Evolutionary conservation across 108 stramenopile genomes (phyloP).

Genomic region (Stephanodiscus minutulus): DNA sequence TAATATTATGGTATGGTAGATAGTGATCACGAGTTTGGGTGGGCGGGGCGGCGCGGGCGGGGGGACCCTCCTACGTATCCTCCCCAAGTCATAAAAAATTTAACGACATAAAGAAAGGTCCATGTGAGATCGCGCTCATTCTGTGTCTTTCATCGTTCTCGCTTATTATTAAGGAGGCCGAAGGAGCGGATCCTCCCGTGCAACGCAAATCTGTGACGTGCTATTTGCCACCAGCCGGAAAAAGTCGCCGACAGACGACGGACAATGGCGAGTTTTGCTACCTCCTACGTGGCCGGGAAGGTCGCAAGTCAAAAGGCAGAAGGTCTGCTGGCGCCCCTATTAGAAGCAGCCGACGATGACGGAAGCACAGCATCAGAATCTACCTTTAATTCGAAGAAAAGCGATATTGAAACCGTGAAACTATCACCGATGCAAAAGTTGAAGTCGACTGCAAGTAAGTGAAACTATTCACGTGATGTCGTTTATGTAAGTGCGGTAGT

Average conservation of each 20-base stretch:
- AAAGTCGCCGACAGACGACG: neutral
- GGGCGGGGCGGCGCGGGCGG: too few relatives aligned
- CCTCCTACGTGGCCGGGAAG: neutral
- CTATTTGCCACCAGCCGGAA: neutral
- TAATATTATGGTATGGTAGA: too few relatives aligned
- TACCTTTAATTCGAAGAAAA: neutral
- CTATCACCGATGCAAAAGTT: slow-evolving; percentile 18
- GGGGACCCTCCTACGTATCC: too few relatives aligned
- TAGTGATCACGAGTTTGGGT: too few relatives aligned
- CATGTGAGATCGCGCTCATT: too few relatives aligned
- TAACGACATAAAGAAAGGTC: neutral
- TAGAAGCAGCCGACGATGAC: neutral
- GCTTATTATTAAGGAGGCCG: neutral
- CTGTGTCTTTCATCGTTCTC: too few relatives aligned
- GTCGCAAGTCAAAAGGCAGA: slow-evolving; percentile 8
- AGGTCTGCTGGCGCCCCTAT: slow-evolving; percentile 8
- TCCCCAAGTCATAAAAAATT: too few relatives aligned
- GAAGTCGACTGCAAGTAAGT: slow-evolving; percentile 10
- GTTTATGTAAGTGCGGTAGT: neutral
- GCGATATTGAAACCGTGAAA: neutral
- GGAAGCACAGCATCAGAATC: neutral
- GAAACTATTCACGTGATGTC: neutral
- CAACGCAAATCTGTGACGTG: too few relatives aligned
- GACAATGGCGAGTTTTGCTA: neutral
- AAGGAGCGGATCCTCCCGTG: neutral